Conservation (phyloP, 306 rosid genomes). For the Cyamopsis tetragonoloba region DNA sequence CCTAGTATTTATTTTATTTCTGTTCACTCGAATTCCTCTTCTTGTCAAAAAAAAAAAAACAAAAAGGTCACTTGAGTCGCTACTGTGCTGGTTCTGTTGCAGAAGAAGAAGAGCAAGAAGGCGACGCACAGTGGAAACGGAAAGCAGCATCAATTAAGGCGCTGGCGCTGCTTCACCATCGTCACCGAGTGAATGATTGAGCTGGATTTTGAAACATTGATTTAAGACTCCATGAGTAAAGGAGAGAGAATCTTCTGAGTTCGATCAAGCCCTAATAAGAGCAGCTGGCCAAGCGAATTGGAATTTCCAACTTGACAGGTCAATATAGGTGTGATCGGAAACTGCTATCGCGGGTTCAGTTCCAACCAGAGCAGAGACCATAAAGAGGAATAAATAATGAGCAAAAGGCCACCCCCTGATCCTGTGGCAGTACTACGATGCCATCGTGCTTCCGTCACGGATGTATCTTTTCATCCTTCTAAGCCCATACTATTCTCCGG, state of each 20-base stretch:
- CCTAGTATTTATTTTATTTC: too few relatives aligned
- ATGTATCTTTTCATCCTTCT: conserved; percentile 62
- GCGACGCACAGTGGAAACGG: too few relatives aligned
- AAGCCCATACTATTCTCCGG: conserved; percentile 60
- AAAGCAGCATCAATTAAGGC: too few relatives aligned
- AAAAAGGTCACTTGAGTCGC: too few relatives aligned
- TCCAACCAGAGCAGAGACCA: not conserved
- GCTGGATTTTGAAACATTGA: not conserved
- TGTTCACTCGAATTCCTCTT: too few relatives aligned
- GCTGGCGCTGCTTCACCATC: too few relatives aligned
- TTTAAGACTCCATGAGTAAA: not conserved
- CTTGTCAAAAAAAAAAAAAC: too few relatives aligned
- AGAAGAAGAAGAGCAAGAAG: too few relatives aligned
- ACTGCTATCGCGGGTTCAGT: not conserved
- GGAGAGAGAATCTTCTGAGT: not conserved
- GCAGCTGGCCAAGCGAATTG: not conserved
- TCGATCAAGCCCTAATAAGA: not conserved
- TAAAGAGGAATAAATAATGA: conserved; percentile 36
- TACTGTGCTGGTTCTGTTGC: too few relatives aligned
- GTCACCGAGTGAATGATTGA: not conserved
- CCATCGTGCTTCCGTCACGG: conserved; percentile 83
- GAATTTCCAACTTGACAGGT: not conserved
- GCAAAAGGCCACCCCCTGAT: conserved; percentile 71
- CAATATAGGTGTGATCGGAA: not conserved
- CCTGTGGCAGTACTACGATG: conserved; percentile 86